Evolutionary conservation across 371 early-diverging fungal genomes (phyloP), one percentile per base, ranked within the genome.

Genomic region (Mortierella polycephala): DNA sequence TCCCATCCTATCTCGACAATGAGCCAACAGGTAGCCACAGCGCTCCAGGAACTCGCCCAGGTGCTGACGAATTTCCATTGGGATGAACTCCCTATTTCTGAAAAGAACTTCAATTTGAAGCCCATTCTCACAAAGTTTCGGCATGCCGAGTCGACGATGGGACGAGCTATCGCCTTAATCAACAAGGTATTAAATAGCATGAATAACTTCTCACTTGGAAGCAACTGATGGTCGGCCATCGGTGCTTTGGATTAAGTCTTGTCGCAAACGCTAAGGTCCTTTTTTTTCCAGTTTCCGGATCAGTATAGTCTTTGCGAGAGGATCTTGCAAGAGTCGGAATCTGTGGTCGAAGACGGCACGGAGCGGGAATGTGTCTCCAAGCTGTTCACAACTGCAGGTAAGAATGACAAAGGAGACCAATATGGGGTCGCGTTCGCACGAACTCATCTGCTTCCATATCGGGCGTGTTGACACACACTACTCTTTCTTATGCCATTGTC

Each of bases 311-410:
- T 93, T 30, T 91, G 90, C 0, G 88, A 92, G 50, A 70, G 87
- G 37, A 66, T 94, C 23, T 55, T 93, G 20, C 45, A 67, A 9
- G 46, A 75, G 7, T 62, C 83, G 5, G 85, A 87, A 37, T 75
- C 86, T 1, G 76, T 71, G 6, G 87, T 91, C 0, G 69, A 83
- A 44, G 89, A 89, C 53, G 88, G 89, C 2, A 67, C 73, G 7
- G 91, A 91, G 55, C 84, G 92, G 30, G 88, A 91, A 10, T 81
- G 86, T 39, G 90, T 93, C 20, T 86, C 83, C 41, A 82, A 87
- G 16, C 62, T 91, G 50, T 87, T 90, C 55, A 63, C 67, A 18
- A 82, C 83, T 49, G 86, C 87, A 49, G 75, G 86, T 85, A 83
- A 39, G 16, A 47, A 40, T 23, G 40, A n/a, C n/a, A n/a, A 47